These are phyloP conservation scores for Oryza coarctata DNA, from an alignment of 176 grass and related monocot genomes.

Conservation along the genomic window DNA sequence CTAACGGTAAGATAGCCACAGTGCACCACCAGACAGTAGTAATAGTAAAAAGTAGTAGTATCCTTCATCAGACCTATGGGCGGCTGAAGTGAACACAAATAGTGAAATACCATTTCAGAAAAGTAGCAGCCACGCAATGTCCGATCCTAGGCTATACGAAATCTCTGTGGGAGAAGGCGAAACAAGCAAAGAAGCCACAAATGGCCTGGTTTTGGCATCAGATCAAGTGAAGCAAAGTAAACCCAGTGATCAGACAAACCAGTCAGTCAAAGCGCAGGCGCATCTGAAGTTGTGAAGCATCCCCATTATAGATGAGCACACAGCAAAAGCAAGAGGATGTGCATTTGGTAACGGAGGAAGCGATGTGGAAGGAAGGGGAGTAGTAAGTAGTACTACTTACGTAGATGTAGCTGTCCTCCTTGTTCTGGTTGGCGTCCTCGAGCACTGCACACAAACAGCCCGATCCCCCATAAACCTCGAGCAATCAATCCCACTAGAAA, in stretches of 20 bases:
- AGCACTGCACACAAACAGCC: conserved; percentile 53
- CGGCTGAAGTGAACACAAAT: neutral
- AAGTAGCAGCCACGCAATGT: neutral
- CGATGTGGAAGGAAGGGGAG: neutral
- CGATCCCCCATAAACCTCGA: conserved; percentile 20
- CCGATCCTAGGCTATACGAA: neutral
- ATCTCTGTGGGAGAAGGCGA: neutral
- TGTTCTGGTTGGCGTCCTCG: conserved; percentile 68
- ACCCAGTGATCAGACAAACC: neutral
- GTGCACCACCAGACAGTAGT: neutral
- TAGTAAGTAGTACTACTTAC: conserved; percentile 42
- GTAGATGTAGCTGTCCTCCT: conserved; percentile 88
- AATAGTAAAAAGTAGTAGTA: neutral
- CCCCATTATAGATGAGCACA: conserved; percentile 16
- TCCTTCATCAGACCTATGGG: neutral
- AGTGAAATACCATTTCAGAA: neutral
- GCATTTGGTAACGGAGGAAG: neutral
- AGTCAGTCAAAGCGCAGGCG: neutral
- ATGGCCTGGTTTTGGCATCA: no score
- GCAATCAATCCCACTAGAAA: neutral
- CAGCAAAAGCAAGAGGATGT: neutral
- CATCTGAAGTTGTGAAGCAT: neutral
- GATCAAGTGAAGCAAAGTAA: neutral
- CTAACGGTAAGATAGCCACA: neutral
- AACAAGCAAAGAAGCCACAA: neutral